Evolutionary conservation across 495 filamentous ascomycete genomes (phyloP), one percentile per base, ranked within the genome.

Genomic region (Emericellopsis terricola): DNA sequence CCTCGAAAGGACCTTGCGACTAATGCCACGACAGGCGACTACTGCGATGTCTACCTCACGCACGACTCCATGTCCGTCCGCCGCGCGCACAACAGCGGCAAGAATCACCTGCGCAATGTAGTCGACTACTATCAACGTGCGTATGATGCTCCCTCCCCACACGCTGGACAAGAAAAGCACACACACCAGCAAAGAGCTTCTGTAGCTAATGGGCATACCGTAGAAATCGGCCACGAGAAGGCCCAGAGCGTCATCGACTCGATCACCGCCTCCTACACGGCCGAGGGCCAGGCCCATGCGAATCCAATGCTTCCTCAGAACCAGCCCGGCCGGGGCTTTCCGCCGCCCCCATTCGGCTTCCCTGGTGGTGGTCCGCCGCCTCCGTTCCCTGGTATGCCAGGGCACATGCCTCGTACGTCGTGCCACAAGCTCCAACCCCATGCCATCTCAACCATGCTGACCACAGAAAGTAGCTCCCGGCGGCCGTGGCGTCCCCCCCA

Each of bases 31-130:
- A 23, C 1, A 35, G 33, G 33, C 68, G 89, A 97, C 55, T 97
- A 96, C 65, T 97, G 89, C 71, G 89, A 97, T 77, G 91, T 97
- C 55, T 97, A 97, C 68, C 80, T 97, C 44, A 97, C 91, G 38
- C 89, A 97, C 68, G 91, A 97, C 73, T 92, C 82, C 10, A 97
- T 96, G 86, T 92, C 82, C 62, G 89, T 97, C 49, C 82, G 89
- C 49, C 94, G 94, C 60, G 89, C 89, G 11, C 89, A 97, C 59
- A 97, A 97, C 65, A 79, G 71, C 46, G 89, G 89, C 38, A 72
- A 87, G 30, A 97, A 97, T 59, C 89, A 97, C 49, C 64, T 96
- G 31, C 79, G 91, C 41, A 97, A 97, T 53, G 89, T 97, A 9
- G 72, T 94, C 44, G 85, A 94, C 41, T 99, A 99, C 62, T 99